Evolutionary conservation across 441 rosid species (phyloP).

Genomic region (Jatropha podagrica): DNA sequence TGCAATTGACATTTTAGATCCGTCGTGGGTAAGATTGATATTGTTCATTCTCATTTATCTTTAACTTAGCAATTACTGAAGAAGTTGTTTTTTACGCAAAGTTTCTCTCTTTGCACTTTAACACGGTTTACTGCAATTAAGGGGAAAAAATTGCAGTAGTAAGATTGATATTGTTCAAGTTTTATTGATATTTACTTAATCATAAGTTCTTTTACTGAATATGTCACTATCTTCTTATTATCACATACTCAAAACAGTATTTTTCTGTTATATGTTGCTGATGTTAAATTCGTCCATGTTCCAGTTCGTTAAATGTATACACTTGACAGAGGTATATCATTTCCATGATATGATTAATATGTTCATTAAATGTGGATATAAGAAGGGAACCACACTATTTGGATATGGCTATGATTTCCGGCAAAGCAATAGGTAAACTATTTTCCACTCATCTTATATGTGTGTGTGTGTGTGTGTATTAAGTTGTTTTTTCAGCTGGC

Average conservation of each 20-base stretch:
- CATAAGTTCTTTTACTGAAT: not conserved
- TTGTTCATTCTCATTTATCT: not conserved
- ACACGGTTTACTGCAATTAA: not conserved
- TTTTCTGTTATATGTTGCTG: conserved; percentile 11
- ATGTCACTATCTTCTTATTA: not conserved
- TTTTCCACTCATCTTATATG: not conserved
- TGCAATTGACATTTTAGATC: conserved; percentile 82
- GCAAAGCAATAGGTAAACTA: conserved; percentile 77
- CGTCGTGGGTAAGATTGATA: conserved; percentile 56
- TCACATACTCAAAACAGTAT: not conserved
- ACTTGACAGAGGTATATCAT: conserved; percentile 64
- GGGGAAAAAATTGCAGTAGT: no score
- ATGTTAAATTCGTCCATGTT: conserved; percentile 20
- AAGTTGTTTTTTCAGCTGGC: not conserved
- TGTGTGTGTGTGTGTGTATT: not conserved
- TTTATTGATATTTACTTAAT: no score
- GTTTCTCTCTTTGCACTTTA: not conserved
- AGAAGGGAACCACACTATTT: conserved; percentile 82
- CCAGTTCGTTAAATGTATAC: conserved; percentile 64
- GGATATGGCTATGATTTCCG: conserved; percentile 94
- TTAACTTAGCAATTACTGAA: not conserved
- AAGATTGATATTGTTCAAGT: no score
- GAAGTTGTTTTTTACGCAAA: not conserved
- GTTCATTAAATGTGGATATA: conserved; percentile 73
- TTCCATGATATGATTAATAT: conserved; percentile 91